Evolutionary conservation across 1,284 basidiomycete species (phyloP).

Genomic region (Fomitopsis palustris): DNA sequence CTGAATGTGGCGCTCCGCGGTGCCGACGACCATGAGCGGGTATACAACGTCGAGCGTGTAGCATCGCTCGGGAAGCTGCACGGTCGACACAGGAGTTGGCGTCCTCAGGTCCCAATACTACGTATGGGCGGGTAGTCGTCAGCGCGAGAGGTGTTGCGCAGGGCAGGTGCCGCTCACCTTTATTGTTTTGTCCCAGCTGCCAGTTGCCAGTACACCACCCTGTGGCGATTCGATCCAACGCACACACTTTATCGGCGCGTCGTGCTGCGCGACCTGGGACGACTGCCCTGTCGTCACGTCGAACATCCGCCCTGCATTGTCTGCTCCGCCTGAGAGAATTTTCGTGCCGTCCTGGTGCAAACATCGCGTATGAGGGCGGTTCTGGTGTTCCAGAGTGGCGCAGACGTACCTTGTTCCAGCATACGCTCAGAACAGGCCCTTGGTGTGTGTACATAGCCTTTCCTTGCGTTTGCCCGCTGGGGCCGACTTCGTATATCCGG

Average conservation of each 20-base stretch:
- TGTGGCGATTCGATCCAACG: slow-evolving; percentile 72
- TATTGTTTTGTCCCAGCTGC: slow-evolving; percentile 90
- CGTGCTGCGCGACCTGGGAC: slow-evolving; percentile 79
- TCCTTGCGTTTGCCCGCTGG: slow-evolving; percentile 60
- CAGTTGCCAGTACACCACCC: slow-evolving; percentile 75
- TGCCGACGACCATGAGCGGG: slow-evolving; percentile 92
- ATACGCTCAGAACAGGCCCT: slow-evolving; percentile 77
- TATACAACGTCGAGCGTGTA: slow-evolving; percentile 86
- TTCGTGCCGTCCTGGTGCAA: slow-evolving; percentile 68
- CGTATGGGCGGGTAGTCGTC: background rate
- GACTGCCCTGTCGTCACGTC: slow-evolving; percentile 75
- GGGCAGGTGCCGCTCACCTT: slow-evolving; percentile 51
- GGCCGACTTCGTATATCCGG: slow-evolving; percentile 59
- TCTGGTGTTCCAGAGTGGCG: background rate
- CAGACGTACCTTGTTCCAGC: slow-evolving; percentile 69
- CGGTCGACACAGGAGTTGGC: slow-evolving; percentile 69
- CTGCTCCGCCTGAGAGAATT: slow-evolving; percentile 82
- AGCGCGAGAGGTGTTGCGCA: background rate
- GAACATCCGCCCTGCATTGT: slow-evolving; percentile 81
- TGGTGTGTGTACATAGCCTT: slow-evolving; percentile 85
- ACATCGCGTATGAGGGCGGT: background rate
- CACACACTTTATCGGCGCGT: slow-evolving; percentile 77
- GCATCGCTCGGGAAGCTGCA: slow-evolving; percentile 85
- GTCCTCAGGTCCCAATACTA: slow-evolving; percentile 92
- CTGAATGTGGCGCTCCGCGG: slow-evolving; percentile 88